Evolutionary conservation across 805 yeast genomes (phyloP), one percentile per base, ranked within the genome.

Genomic region (Kazachstania kunashirensis): DNA sequence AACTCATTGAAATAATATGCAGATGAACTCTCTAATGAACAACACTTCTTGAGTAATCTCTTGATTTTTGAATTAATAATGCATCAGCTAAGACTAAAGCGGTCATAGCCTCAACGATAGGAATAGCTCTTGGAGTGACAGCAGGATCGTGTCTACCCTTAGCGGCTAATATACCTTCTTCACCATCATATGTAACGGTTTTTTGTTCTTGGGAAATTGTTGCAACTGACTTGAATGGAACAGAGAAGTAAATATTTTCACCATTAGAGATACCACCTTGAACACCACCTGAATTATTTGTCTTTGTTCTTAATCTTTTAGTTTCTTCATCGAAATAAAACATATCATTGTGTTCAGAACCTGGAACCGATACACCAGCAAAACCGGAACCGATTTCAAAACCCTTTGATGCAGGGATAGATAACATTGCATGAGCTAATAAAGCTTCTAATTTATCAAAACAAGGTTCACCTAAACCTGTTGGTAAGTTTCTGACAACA

Each of bases 211-310:
- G 94, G 36, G 92, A 77, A 49, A 92, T 92, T 29, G 98, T 92
- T 34, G 98, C 98, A 13, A 95, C 96, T 2, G 97, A 88, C 68
- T 92, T 92, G 76, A 92, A 92, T 3, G 97, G 96, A 31, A 92
- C 89, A 18, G 84, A 80, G 62, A 92, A 92, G 67, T 82, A 92
- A 54, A 92, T 83, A 63, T 83, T 72, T 63, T 92, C 98, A 50
- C 98, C 98, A 58, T 92, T 92, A 36, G 95, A 67, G 56, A 92
- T 92, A 56, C 98, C 98, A 55, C 98, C 98, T 69, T 92, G 98
- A 45, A 86, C 76, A 65, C 98, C 98, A 51, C 97, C 98, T 13
- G 95, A 83, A 63, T 80, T 78, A 67, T 92, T 92, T 14, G 97
- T 88, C 50, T 60, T 70, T 18, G 98, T 92, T 62, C 89, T 80